phyloP scores from a whole-genome alignment of 129 eudicot genomes.

The Smallanthus sonchifolius region DNA sequence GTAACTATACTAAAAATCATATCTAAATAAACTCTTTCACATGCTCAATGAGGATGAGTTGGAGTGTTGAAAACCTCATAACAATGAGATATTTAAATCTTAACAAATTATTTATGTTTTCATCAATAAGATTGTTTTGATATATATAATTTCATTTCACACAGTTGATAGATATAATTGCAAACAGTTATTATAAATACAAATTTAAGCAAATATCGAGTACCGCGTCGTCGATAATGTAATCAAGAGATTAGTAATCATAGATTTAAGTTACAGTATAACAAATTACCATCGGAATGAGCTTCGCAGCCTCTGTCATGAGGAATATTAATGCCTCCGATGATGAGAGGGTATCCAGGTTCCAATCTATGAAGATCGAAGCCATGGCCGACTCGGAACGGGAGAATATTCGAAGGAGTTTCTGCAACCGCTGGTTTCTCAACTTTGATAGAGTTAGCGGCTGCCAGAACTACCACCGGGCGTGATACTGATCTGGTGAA shows the following conservation, averaged over 20 bases:
- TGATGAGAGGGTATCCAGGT: constrained; percentile 91
- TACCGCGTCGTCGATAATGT: no score
- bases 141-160: not conserved
- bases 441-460: constrained; percentile 45
- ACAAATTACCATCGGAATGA: constrained; percentile 82
- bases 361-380: constrained; percentile 87
- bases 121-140: not conserved
- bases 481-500: not conserved
- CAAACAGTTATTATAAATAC: not conserved
- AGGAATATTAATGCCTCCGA: constrained; percentile 86
- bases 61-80: not conserved
- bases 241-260: no score
- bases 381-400: constrained; percentile 89
- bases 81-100: no score
- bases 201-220: no score
- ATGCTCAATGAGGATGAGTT: no score
- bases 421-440: constrained; percentile 22
- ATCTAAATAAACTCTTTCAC: no score
- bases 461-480: constrained; percentile 33
- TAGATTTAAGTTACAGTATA: not conserved
- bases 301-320: constrained; percentile 93
- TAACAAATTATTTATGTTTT: no score
- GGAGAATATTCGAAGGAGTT: constrained; percentile 49
- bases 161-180: not conserved
- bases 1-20: no score